Base-by-base conservation (phyloP, 129 eudicot genomes). In the Flaveria robusta region DNA sequence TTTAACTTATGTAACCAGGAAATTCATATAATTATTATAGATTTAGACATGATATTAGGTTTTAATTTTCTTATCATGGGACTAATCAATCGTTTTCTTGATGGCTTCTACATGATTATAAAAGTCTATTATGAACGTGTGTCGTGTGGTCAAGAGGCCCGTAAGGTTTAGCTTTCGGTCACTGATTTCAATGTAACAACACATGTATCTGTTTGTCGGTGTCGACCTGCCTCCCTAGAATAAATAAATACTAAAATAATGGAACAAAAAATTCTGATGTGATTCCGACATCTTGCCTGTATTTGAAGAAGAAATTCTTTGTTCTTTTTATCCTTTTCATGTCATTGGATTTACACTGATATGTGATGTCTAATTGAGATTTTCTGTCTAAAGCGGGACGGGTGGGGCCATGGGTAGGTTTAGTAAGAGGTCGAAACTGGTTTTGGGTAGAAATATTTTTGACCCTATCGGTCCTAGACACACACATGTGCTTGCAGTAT, bases 221-320 rank as follows among this genome's bases (percentile, higher is more conserved):
- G 66, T 71, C 46, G 12, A 54, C 55, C 66, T 62, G 52, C 70
- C 79, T 15, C 27, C 27, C 27, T 59, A 1, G 5, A 77, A 75
- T 19, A 27, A 45, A 26, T 13, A n/a, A 51, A 18, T 6, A 68
- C 2, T 46, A 22, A 26, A 42, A 45, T 16, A 39, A 27, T 22
- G 13, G 23, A 24, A 37, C 29, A 15, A 37, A 29, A 49, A 29
- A 7, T 34, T n/a, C 13, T 39, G 64, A 62, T 14, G 26, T 74
- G 75, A 74, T 66, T 41, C 66, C 9, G 65, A 74, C 79, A 55
- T 51, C 23, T 74, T 66, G 63, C 58, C 77, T 52, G 29, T 64
- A 62, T 71, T 10, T 34, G 31, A 16, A 47, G 42, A 60, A 70
- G 37, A 78, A 71, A 22, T 2, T 2, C 49, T 19, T 70, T 47